Base-by-base conservation (phyloP, 2,329 filamentous ascomycete genomes). In the Aspergillus fijiensis region DNA sequence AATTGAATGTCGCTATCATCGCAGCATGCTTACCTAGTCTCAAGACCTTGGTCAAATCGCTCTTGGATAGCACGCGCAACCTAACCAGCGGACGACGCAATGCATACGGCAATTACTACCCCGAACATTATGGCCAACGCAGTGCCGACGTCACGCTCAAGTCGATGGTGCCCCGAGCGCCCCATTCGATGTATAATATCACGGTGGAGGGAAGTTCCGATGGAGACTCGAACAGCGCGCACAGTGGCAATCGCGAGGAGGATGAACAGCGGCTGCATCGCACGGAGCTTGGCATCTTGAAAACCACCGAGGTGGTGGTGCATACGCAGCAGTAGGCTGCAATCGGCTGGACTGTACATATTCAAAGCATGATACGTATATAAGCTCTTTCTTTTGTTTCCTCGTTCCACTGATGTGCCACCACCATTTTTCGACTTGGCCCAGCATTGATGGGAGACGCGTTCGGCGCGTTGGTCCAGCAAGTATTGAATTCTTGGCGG, bases 1-100 rank as follows among this genome's bases (percentile, higher is more conserved):
- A 80, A 64, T 69, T 78, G 53, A 76, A 76, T 52, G 65, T 79
- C 11, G 76, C 76, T 11, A 77, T 79, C 45, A 70, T 78, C 27
- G 77, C 77, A 1, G 74, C 73, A 42, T 79, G 76, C 47, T 70
- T 78, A 9, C 76, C 78, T 6, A 72, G 75, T 2, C 66, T 80
- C 21, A 76, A 76, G 50, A 76, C 77, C 1, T 67, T 78, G 6
- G 69, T 78, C 21, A 66, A 66, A 60, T 51, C 51, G 6, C 14
- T 69, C 48, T 45, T 66, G 23, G 56, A 59, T 25, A 60, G 51
- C 5, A 60, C 60, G n/a, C 39, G 59, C 19, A 64, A 45, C 29
- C 25, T 58, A 14, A 63, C 63, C n/a, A 63, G 42, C 31, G 53
- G 53, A 25, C 49, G 39, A 11, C 61, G 63, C 29, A 51, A 42